phyloP scores from a whole-genome alignment of 306 rosid genomes.

The cucumber (Cucumis sativus) region DNA sequence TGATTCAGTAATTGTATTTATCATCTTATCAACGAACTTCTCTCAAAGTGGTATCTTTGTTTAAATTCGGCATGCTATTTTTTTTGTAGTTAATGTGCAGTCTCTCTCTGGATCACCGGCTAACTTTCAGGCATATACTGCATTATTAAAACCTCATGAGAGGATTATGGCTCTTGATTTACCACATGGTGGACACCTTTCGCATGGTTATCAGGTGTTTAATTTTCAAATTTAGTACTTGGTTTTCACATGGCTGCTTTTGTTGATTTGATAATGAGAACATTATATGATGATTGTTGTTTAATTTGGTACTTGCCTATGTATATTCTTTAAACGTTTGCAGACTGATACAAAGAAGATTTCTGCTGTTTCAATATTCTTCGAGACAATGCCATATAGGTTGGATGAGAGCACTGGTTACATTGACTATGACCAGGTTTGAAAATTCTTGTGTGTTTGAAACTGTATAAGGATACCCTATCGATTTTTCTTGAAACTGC shows the following conservation, averaged over 20 bases:
- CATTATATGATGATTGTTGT: neutral
- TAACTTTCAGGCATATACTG: constrained; percentile 92
- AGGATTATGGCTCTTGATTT: constrained; percentile 97
- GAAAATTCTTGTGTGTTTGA: neutral
- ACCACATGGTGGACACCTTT: constrained; percentile 94
- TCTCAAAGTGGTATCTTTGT: neutral
- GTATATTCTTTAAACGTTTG: constrained; percentile 8
- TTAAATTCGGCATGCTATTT: constrained; percentile 15
- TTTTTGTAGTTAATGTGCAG: constrained; percentile 78
- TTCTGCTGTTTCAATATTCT: constrained; percentile 69
- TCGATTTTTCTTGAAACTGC: neutral
- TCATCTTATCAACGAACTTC: neutral
- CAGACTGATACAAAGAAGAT: constrained; percentile 91
- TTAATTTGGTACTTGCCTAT: neutral
- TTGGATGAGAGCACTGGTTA: constrained; percentile 76
- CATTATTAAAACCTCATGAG: constrained; percentile 84
- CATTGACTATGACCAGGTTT: constrained; percentile 90
- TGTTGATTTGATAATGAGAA: neutral
- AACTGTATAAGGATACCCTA: neutral
- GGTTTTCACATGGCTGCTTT: neutral
- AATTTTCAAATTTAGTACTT: neutral
- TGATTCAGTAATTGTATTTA: neutral
- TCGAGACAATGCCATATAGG: constrained; percentile 81
- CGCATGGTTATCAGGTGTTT: constrained; percentile 91
- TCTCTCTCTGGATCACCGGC: constrained; percentile 89